These are phyloP conservation scores for Sporisorium iseilematis-ciliati DNA, from an alignment of 1,284 basidiomycete genomes.

Conservation along the genomic window DNA sequence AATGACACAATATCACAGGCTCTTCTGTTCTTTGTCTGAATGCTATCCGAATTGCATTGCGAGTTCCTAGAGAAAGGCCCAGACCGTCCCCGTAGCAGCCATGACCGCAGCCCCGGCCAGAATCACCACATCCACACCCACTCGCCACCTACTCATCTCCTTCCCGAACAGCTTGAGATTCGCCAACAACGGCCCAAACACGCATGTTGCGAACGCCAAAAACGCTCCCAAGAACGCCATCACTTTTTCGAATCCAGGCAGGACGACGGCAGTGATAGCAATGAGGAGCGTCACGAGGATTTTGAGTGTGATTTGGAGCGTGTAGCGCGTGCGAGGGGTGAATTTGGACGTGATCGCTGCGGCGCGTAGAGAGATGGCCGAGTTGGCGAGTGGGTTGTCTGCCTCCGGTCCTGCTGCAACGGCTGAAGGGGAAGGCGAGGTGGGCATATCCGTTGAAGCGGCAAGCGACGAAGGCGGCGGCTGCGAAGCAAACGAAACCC, in stretches of 20 bases:
- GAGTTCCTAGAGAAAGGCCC: conserved; percentile 52
- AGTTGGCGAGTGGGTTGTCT: conserved; percentile 49
- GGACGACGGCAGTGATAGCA: conserved; percentile 69
- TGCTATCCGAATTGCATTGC: not conserved
- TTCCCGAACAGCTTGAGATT: conserved; percentile 52
- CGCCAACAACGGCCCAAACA: conserved; percentile 64
- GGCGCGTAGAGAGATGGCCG: conserved; percentile 46
- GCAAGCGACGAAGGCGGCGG: not conserved
- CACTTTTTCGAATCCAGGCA: conserved; percentile 87
- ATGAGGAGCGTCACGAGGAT: conserved; percentile 54
- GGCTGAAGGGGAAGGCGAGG: not conserved
- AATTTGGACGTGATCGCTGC: conserved; percentile 21
- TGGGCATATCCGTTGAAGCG: not conserved
- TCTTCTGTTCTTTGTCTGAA: not conserved
- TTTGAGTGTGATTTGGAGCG: conserved; percentile 35
- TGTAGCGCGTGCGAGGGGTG: conserved; percentile 18
- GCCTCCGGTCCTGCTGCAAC: conserved; percentile 12
- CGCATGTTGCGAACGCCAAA: conserved; percentile 78
- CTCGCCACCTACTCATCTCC: conserved; percentile 40
- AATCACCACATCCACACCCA: conserved; percentile 52
- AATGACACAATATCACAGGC: not conserved
- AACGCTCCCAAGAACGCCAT: conserved; percentile 91
- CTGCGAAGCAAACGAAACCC: conserved; percentile 34
- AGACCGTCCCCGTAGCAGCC: conserved; percentile 58
- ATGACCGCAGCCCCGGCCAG: conserved; percentile 52